These are phyloP conservation scores for Kluyveromyces marxianus DNA, from an alignment of 1,139 yeast species.

Conservation along the genomic window DNA sequence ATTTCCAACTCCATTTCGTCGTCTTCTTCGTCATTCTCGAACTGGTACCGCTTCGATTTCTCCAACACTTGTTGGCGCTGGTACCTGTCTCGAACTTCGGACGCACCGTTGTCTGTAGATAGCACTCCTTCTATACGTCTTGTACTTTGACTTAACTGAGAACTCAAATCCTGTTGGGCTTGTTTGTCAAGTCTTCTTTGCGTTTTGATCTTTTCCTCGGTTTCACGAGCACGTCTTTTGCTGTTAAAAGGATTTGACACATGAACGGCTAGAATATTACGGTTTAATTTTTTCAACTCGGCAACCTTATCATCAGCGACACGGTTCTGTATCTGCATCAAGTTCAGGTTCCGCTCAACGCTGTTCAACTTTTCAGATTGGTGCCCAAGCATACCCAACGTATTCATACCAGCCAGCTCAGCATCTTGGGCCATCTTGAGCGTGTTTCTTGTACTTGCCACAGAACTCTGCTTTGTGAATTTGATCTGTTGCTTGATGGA, in stretches of 20 bases:
- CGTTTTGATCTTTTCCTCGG: constrained; percentile 64
- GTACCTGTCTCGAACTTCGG: constrained; percentile 30
- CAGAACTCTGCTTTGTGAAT: constrained; percentile 81
- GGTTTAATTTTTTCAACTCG: constrained; percentile 70
- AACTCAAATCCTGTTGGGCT: constrained; percentile 38
- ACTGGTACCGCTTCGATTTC: constrained; percentile 41
- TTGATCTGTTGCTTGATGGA: constrained; percentile 78
- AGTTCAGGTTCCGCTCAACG: constrained; percentile 68
- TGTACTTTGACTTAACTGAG: constrained; percentile 39
- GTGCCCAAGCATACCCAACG: constrained; percentile 85
- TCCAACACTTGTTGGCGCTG: constrained; percentile 33
- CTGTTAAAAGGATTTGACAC: constrained; percentile 81
- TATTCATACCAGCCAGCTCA: constrained; percentile 81
- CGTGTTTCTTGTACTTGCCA: constrained; percentile 80
- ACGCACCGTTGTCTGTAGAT: constrained; percentile 23
- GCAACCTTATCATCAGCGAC: constrained; percentile 79
- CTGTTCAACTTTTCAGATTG: constrained; percentile 81
- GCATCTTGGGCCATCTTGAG: constrained; percentile 86
- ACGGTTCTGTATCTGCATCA: constrained; percentile 75
- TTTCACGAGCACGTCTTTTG: constrained; percentile 65
- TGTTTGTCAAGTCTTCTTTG: constrained; percentile 55
- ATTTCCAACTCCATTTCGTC: constrained; percentile 54
- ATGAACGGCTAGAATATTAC: constrained; percentile 79
- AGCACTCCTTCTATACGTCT: constrained; percentile 40
- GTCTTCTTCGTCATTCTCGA: constrained; percentile 55